Base-by-base conservation (phyloP, 768 basidiomycete genomes). In the Serendipita sp. region DNA sequence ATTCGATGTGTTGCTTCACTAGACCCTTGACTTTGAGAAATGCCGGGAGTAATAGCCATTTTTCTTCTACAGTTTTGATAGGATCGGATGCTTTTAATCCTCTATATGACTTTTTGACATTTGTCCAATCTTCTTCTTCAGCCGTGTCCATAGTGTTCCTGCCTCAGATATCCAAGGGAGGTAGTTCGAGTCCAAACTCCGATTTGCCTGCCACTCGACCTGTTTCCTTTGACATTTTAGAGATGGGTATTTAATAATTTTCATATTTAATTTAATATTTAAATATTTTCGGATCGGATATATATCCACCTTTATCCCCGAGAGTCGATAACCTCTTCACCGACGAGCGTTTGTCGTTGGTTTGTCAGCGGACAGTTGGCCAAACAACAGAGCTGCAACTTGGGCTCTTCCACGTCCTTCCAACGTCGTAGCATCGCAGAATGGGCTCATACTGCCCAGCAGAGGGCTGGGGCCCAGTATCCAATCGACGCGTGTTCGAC, bases 1-100 rank as follows among this genome's bases (percentile, higher is more conserved):
- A 96, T 74, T 97, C 96, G 69, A 97, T 89, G 72, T 99, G 96
- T 72, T 98, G 96, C 77, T 98, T 98, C 67, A 99, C 96, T 13
- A 99, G 85, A 66, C 96, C 96, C 71, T 99, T 99, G 67, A 96
- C 91, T 75, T 94, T 89, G 63, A 99, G 79, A 71, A 98, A 99
- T 8, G 94, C 95, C 1, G 96, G 96, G 2, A 99, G 78, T 8
- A 99, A 78, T 18, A 96, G 83, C 96, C 96, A 99, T 85, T 99
- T 99, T 73, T 99, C 96, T 94, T 96, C 87, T 16, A 98, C 85
- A 46, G 77, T 83, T 77, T 95, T 95, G 65, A 97, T 85, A 0
- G 91, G 88, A 75, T 94, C 93, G 11, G 86, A 84, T n/a, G 95
- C 77, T 30, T 84, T 84, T 63, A 92, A 73, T 8, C 90, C 89